Evolutionary conservation across 129 eudicot genomes (phyloP).

Genomic region (Erigeron canadensis): DNA sequence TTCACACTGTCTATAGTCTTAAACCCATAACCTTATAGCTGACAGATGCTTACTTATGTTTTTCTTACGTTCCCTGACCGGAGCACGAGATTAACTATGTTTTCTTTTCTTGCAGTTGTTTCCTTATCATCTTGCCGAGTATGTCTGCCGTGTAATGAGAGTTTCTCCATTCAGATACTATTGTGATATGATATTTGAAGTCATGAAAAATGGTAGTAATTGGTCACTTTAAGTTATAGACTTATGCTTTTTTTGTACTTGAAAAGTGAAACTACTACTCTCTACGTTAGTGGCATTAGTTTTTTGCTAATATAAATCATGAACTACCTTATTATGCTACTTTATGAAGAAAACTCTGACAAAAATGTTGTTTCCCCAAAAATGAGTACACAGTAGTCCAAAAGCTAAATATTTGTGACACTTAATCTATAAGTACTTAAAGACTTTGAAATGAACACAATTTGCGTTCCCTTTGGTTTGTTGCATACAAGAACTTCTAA

Average conservation of each 20-base stretch:
- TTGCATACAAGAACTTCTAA: not conserved
- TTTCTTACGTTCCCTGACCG: slow-evolving; percentile 13
- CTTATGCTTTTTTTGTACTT: not conserved
- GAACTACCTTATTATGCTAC: slow-evolving; percentile 12
- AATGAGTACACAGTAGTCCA: not conserved
- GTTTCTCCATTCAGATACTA: slow-evolving; percentile 95
- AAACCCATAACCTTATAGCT: not conserved
- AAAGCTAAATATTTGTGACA: not conserved
- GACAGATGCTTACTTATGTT: not conserved
- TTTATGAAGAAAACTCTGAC: not conserved
- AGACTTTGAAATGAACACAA: not conserved
- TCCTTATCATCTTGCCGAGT: slow-evolving; percentile 98
- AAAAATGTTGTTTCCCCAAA: not conserved
- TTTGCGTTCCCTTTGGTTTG: not conserved
- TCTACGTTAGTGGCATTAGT: not conserved
- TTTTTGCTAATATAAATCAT: not conserved
- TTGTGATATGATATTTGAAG: slow-evolving; percentile 94
- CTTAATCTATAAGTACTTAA: not conserved
- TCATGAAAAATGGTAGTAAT: slow-evolving; percentile 93
- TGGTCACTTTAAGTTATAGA: slow-evolving; percentile 2
- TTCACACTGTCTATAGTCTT: slow-evolving; percentile 5
- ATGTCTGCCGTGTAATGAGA: slow-evolving; percentile 95
- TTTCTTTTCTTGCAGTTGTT: slow-evolving; percentile 68
- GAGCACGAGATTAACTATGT: slow-evolving; percentile 19
- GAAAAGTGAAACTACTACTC: slow-evolving; percentile 11